Evolutionary conservation across 2,329 filamentous ascomycete species (phyloP), one percentile per base, ranked within the genome.

Genomic region (Apiospora koreana): DNA sequence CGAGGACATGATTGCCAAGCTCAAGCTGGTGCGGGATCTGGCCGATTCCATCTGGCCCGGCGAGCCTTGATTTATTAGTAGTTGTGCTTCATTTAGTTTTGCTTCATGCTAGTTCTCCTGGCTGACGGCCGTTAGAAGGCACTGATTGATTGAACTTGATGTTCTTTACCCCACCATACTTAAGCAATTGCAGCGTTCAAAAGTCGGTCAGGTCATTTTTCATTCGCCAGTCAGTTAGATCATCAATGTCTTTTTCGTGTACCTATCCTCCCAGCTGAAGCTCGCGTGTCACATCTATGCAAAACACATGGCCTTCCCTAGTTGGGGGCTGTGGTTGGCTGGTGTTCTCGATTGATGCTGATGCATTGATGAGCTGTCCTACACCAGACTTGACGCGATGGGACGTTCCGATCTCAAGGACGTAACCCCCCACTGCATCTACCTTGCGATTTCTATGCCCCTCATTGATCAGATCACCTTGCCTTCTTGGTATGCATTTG

Each of bases 1-100:
- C 73, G 87, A 93, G 54, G 92, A 93, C 73, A 92, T 94, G 91
- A 87, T 89, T 79, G 89, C 87, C 78, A 95, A 94, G 83, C 81
- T 95, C 77, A 85, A 88, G 76, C 82, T 94, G 66, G 91, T 94
- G 25, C 87, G 92, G 73, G 84, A 89, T 73, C 89, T 95, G 74
- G 92, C 93, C 1, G 87, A 94, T 78, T 88, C 90, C 73, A 88
- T 94, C 70, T 95, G 92, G 93, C 78, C 77, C 1, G 83, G 82
- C 8, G 81, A 84, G 80, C 79, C 82, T 1, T 83, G 31, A 62
- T n/a, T 38, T 9, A 35, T 10, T 10, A 7, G n/a, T n/a, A n/a
- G 35, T 3, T 35, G 4, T 35, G 35, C 82, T 1, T 83, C 14
- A 31, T 18, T 18, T 8, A n/a, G 3, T 12, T 18, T n/a, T 10